Percentiles rank a stretch among this genome's conserved stretches.
Evolutionary conservation across 805 yeast species (phyloP).

Genomic region (Candida dendrica): DNA sequence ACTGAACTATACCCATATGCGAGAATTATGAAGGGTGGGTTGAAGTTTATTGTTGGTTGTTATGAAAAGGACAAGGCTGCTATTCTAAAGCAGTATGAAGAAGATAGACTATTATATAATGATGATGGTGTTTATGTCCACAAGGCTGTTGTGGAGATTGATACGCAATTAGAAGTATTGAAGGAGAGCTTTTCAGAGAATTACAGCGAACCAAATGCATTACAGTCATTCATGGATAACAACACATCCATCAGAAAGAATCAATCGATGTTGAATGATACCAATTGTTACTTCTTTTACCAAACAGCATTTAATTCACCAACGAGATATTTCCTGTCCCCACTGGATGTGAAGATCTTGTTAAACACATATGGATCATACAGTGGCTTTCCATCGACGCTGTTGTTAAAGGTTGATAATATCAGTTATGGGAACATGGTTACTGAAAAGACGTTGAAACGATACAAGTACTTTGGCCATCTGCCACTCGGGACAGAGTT

Average conservation of each 20-base stretch:
- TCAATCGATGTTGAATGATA: conserved; percentile 23
- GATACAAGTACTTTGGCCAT: conserved; percentile 70
- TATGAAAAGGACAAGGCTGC: conserved; percentile 52
- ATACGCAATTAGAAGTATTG: conserved; percentile 35
- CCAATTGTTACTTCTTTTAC: conserved; percentile 59
- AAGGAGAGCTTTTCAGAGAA: conserved; percentile 23
- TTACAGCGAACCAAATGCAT: conserved; percentile 12
- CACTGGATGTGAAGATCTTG: conserved; percentile 73
- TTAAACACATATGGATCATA: conserved; percentile 56
- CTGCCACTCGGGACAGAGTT: conserved; percentile 80
- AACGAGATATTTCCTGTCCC: conserved; percentile 61
- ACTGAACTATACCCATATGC: conserved; percentile 42
- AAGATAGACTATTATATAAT: conserved; percentile 52
- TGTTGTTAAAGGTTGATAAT: conserved; percentile 61
- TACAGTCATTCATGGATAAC: conserved; percentile 8
- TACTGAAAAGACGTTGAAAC: conserved; percentile 48
- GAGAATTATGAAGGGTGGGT: conserved; percentile 63
- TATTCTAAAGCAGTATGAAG: conserved; percentile 42
- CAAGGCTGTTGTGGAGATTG: conserved; percentile 50
- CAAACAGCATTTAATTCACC: conserved; percentile 69
- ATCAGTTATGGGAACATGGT: conserved; percentile 59
- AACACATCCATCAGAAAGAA: conserved; percentile 8
- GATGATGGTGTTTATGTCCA: conserved; percentile 50
- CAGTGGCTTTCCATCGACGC: conserved; percentile 57
- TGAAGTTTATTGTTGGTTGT: conserved; percentile 43